phyloP scores from a whole-genome alignment of 2,329 filamentous ascomycete genomes.

The Claviceps paspali region DNA sequence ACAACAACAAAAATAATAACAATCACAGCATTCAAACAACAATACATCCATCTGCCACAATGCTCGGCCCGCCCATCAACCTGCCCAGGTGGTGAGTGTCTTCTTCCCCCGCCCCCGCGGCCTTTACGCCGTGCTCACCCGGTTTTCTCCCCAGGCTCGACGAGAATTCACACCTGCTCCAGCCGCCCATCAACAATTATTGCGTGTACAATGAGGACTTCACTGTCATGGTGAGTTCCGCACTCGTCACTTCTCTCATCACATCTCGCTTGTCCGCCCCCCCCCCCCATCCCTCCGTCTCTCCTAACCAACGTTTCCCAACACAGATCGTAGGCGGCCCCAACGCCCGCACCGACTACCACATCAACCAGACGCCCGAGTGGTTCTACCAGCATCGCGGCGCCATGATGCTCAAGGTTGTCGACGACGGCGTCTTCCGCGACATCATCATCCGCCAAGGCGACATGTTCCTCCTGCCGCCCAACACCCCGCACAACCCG shows the following conservation, averaged over 20 bases:
- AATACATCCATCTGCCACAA: constrained; percentile 10
- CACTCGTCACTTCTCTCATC: background rate
- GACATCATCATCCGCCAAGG: constrained; percentile 87
- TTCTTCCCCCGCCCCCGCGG: background rate
- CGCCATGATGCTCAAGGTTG: constrained; percentile 83
- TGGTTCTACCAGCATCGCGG: constrained; percentile 98
- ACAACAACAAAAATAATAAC: no score
- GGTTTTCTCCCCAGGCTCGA: constrained; percentile 52
- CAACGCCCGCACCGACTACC: constrained; percentile 93
- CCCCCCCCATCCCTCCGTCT: background rate
- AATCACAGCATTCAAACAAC: no score
- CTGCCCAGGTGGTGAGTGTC: constrained; percentile 42
- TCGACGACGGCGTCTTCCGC: constrained; percentile 54
- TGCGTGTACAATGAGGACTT: constrained; percentile 81
- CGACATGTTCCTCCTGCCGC: constrained; percentile 81
- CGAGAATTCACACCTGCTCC: constrained; percentile 78
- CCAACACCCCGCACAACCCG: constrained; percentile 93
- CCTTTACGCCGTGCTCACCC: background rate
- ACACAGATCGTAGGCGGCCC: constrained; percentile 89
- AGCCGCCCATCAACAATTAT: constrained; percentile 94
- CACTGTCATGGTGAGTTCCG: constrained; percentile 63
- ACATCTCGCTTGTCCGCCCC: background rate
- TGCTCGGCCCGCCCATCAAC: constrained; percentile 38
- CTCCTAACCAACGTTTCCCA: no score
- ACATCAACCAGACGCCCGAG: constrained; percentile 91